A percentile compares a stretch with the other conserved stretches of the same genome.
phyloP scores from a whole-genome alignment of 306 rosid species.

The Quercus glauca region DNA sequence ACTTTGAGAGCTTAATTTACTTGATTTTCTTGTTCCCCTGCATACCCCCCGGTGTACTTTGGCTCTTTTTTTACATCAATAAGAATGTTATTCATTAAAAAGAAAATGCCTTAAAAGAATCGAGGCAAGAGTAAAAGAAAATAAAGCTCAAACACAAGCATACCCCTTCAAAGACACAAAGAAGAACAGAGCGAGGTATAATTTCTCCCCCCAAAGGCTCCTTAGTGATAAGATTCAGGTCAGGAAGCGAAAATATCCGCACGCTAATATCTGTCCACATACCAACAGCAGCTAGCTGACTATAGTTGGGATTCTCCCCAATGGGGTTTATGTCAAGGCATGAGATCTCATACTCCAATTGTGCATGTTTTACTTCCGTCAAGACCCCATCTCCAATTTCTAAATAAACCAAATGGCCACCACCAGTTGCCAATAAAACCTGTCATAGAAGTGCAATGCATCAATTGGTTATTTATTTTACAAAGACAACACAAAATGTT shows the following conservation, averaged over 20 bases:
- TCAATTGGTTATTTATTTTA: background rate
- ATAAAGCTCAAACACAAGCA: conserved; percentile 23
- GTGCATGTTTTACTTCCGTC: conserved; percentile 58
- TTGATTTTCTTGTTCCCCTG: too few relatives aligned
- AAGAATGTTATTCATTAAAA: too few relatives aligned
- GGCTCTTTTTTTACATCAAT: too few relatives aligned
- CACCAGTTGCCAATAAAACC: conserved; percentile 98
- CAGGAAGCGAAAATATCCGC: conserved; percentile 83
- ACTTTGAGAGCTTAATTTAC: too few relatives aligned
- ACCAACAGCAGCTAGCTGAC: conserved; percentile 94
- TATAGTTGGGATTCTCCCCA: conserved; percentile 71
- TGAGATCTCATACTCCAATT: conserved; percentile 87
- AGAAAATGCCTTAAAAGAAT: background rate
- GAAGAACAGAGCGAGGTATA: conserved; percentile 98
- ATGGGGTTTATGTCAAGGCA: conserved; percentile 97
- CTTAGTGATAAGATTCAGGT: conserved; percentile 78
- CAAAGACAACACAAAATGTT: background rate
- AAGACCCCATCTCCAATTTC: conserved; percentile 84
- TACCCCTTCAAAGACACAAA: conserved; percentile 99
- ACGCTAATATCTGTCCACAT: conserved; percentile 99
- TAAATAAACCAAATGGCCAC: conserved; percentile 81
- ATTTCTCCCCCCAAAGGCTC: conserved; percentile 97
- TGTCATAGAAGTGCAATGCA: conserved; percentile 36
- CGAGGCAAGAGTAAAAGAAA: background rate
- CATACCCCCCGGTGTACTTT: too few relatives aligned